Evolutionary conservation across 805 yeast species (phyloP).

Genomic region (Candida hispaniensis): DNA sequence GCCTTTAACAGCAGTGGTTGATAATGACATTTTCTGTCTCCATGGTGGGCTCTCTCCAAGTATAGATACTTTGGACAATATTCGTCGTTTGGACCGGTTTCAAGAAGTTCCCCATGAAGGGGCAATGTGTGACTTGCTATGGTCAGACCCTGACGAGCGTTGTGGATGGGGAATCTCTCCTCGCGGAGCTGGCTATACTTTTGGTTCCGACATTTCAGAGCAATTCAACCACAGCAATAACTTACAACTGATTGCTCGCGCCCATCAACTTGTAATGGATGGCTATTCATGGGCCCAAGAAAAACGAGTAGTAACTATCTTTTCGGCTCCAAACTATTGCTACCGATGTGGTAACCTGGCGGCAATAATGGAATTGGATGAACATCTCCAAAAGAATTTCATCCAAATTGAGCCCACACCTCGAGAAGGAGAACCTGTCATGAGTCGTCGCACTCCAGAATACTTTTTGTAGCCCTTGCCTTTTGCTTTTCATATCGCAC

Average conservation of each 20-base stretch:
- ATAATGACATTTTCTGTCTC: slow-evolving; percentile 78
- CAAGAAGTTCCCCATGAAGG: slow-evolving; percentile 98
- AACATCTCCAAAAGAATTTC: slow-evolving; percentile 75
- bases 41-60: slow-evolving; percentile 94
- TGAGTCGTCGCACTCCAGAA: slow-evolving; percentile 88
- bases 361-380: slow-evolving; percentile 90
- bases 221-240: slow-evolving; percentile 89
- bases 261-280: slow-evolving; percentile 97
- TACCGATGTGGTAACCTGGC: slow-evolving; percentile 95
- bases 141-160: slow-evolving; percentile 96
- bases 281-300: slow-evolving; percentile 90
- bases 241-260: slow-evolving; percentile 77
- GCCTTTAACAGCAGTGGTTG: slow-evolving; percentile 89
- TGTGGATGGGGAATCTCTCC: slow-evolving; percentile 98
- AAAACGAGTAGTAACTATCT: slow-evolving; percentile 74
- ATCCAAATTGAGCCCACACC: slow-evolving; percentile 88
- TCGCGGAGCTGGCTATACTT: slow-evolving; percentile 97
- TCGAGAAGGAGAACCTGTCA: slow-evolving; percentile 96
- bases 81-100: slow-evolving; percentile 77
- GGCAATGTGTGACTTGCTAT: slow-evolving; percentile 90
- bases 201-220: slow-evolving; percentile 90
- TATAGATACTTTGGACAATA: slow-evolving; percentile 89
- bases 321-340: slow-evolving; percentile 88
- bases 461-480: slow-evolving; percentile 76
- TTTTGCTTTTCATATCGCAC: too few species aligned